phyloP scores from a whole-genome alignment of 805 yeast genomes.

The Yamadazyma kitorensis region DNA sequence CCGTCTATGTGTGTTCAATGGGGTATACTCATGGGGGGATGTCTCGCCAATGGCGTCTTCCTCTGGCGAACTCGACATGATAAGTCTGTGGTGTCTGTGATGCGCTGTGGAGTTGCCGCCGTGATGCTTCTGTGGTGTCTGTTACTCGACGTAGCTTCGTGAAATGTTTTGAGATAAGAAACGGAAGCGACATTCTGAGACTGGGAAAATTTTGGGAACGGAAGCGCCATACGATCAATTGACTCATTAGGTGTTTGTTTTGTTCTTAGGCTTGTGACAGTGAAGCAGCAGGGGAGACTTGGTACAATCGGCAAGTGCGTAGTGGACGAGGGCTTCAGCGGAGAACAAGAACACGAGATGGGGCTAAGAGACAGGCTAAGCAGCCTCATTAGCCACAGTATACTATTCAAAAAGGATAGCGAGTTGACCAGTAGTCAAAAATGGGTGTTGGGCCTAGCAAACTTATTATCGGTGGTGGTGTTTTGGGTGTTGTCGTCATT shows the following conservation, averaged over 20 bases:
- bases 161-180: too few relatives aligned
- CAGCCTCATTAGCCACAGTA: not conserved
- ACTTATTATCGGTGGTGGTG: slow-evolving; percentile 71
- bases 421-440: slow-evolving; percentile 25
- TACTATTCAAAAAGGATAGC: slow-evolving; percentile 9
- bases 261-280: too few relatives aligned
- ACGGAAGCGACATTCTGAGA: too few relatives aligned
- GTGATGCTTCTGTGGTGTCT: too few relatives aligned
- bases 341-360: not conserved
- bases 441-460: slow-evolving; percentile 78
- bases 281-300: too few relatives aligned
- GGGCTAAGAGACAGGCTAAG: not conserved
- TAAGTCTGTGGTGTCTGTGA: too few relatives aligned
- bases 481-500: slow-evolving; percentile 93
- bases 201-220: too few relatives aligned
- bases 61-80: not conserved
- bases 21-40: slow-evolving; percentile 26
- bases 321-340: too few relatives aligned
- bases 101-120: too few relatives aligned
- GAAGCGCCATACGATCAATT: too few relatives aligned
- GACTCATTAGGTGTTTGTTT: too few relatives aligned
- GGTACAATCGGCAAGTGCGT: not conserved
- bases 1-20: slow-evolving; percentile 15
- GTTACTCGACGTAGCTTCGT: too few relatives aligned
- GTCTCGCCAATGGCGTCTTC: slow-evolving; percentile 4